These are phyloP conservation scores for Helicocarpus griseus DNA, from an alignment of 2,329 filamentous ascomycete genomes.

Conservation along the genomic window DNA sequence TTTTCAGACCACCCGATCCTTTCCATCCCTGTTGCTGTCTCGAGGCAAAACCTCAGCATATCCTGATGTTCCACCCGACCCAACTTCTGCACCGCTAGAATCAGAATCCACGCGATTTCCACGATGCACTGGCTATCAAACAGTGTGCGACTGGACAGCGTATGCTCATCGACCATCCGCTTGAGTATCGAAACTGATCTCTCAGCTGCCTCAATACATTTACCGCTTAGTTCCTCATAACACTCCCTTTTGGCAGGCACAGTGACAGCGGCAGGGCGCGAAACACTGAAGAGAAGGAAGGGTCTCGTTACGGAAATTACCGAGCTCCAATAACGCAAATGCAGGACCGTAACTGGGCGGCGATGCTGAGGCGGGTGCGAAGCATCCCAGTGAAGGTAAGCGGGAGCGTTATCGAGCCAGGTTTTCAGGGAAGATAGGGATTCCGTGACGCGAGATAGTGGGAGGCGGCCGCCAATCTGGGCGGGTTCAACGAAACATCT, in stretches of 20 bases:
- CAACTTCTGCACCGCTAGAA: not conserved
- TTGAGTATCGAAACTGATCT: not conserved
- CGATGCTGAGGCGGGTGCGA: not conserved
- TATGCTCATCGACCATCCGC: not conserved
- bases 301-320: not conserved
- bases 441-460: not conserved
- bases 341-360: not conserved
- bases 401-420: not conserved
- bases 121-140: not conserved
- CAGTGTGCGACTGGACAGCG: not conserved
- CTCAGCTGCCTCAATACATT: not conserved
- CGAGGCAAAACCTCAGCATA: not conserved
- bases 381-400: not conserved
- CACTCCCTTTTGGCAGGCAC: not conserved
- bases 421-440: not conserved
- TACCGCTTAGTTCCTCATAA: not conserved
- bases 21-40: not conserved
- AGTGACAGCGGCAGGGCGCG: not conserved
- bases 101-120: not conserved
- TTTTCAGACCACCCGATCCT: not conserved
- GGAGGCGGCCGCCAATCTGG: not conserved
- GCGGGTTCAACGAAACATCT: not conserved
- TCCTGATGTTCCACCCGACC: not conserved
- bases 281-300: not conserved
- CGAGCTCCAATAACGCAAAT: not conserved